A percentile compares a stretch with the other conserved stretches of the same genome.
Evolutionary conservation across 1,139 yeast species (phyloP).

Genomic region (Komagataea norvegica): DNA sequence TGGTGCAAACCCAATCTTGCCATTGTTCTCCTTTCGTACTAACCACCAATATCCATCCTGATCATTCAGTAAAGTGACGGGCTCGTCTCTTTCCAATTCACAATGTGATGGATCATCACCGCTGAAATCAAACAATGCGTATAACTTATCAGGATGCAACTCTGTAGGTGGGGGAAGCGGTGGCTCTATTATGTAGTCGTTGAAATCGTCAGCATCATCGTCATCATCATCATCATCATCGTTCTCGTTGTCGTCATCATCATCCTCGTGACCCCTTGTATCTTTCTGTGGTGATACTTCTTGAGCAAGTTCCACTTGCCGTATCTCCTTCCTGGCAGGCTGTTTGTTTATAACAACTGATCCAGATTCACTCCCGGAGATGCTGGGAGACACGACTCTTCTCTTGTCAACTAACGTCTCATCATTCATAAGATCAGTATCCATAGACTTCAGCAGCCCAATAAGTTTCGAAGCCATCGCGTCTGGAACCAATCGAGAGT

Average conservation of each 20-base stretch:
- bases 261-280: too few species aligned
- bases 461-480: slow-evolving; percentile 21
- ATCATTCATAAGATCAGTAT: slow-evolving; percentile 18
- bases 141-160: slow-evolving; percentile 76
- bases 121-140: slow-evolving; percentile 79
- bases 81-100: slow-evolving; percentile 71
- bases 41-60: slow-evolving; percentile 97
- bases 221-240: slow-evolving; percentile 6
- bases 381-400: slow-evolving; percentile 23
- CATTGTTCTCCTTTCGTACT: slow-evolving; percentile 65
- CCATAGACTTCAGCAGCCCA: slow-evolving; percentile 16
- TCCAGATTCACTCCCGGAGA: slow-evolving; percentile 17
- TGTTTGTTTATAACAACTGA: slow-evolving; percentile 16
- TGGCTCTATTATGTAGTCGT: slow-evolving; percentile 40
- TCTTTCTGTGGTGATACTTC: too few species aligned
- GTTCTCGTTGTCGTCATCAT: background rate
- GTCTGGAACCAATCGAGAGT: background rate
- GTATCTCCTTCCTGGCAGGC: background rate
- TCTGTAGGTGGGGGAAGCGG: slow-evolving; percentile 82
- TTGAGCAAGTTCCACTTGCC: slow-evolving; percentile 1
- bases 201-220: slow-evolving; percentile 29
- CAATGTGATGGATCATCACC: slow-evolving; percentile 97
- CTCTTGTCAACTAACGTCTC: slow-evolving; percentile 19
- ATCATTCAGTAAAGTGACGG: slow-evolving; percentile 78
- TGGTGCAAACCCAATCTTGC: slow-evolving; percentile 87